Evolutionary conservation across 306 rosid species (phyloP).

Genomic region (Cucumis hystrix): DNA sequence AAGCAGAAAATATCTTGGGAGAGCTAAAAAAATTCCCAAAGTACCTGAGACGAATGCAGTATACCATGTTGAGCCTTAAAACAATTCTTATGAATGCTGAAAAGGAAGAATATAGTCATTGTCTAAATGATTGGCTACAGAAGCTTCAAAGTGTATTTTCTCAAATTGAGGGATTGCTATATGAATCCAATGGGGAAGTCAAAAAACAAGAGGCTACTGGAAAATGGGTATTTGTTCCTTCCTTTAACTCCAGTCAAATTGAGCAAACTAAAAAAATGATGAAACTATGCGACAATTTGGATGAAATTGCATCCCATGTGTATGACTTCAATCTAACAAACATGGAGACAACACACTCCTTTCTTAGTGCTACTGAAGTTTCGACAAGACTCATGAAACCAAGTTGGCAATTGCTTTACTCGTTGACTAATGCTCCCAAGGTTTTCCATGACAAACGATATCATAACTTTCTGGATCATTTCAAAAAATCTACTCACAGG

Average conservation of each 20-base stretch:
- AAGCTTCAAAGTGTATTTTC: neutral
- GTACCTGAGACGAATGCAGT: neutral
- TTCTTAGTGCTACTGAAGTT: neutral
- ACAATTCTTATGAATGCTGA: neutral
- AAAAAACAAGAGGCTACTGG: neutral
- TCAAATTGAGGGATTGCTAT: neutral
- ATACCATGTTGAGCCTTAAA: neutral
- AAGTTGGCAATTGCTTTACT: neutral
- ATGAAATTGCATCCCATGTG: neutral
- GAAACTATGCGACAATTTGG: neutral
- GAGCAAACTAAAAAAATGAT: neutral
- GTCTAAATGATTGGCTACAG: neutral
- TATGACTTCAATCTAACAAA: neutral
- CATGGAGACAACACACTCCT: neutral
- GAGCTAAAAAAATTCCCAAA: neutral
- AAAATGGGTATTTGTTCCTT: neutral
- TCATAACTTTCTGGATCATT: neutral
- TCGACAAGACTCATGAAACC: neutral
- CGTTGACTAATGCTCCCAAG: neutral
- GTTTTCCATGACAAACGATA: too few species aligned
- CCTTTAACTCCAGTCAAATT: neutral
- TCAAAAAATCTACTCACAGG: neutral
- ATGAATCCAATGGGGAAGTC: neutral
- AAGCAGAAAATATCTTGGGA: neutral
- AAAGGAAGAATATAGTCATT: neutral